A percentile compares a stretch with the other conserved stretches of the same genome.
These are phyloP conservation scores for Fusarium pseudoanthophilum DNA, from an alignment of 2,329 filamentous ascomycete species.

Conservation along the genomic window DNA sequence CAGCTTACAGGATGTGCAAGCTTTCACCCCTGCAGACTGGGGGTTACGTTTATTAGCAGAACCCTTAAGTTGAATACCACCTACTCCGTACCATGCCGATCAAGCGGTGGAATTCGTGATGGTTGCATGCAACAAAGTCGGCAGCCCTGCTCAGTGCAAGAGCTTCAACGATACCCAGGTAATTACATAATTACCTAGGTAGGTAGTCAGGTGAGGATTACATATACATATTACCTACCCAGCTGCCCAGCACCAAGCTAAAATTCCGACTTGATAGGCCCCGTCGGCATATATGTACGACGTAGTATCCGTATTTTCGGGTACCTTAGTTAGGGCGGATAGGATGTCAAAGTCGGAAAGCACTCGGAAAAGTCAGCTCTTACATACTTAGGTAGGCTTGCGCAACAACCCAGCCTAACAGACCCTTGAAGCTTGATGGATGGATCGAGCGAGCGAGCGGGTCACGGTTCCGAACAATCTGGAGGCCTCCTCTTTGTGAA, in stretches of 20 bases:
- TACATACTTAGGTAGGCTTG: neutral
- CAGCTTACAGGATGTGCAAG: neutral
- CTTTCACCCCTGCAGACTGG: neutral
- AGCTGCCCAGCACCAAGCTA: slow-evolving; percentile 1
- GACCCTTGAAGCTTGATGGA: neutral
- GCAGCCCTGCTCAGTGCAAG: neutral
- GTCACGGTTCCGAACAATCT: slow-evolving; percentile 6
- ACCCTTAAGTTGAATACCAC: neutral
- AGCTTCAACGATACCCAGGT: neutral
- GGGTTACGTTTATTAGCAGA: neutral
- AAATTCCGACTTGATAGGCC: neutral
- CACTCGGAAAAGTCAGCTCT: neutral
- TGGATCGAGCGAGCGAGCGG: neutral
- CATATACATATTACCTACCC: neutral
- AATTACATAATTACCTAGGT: neutral
- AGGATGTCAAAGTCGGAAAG: slow-evolving; percentile 10
- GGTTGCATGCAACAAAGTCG: neutral
- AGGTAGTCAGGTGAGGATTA: neutral
- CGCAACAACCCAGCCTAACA: neutral
- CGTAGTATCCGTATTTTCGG: neutral
- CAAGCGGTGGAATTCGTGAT: neutral
- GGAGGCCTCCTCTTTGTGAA: slow-evolving; percentile 29
- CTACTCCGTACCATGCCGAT: neutral
- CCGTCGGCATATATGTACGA: neutral
- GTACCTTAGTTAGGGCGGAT: neutral